These are phyloP conservation scores for Colletotrichum liriopes DNA, from an alignment of 2,329 filamentous ascomycete genomes.

Conservation along the genomic window DNA sequence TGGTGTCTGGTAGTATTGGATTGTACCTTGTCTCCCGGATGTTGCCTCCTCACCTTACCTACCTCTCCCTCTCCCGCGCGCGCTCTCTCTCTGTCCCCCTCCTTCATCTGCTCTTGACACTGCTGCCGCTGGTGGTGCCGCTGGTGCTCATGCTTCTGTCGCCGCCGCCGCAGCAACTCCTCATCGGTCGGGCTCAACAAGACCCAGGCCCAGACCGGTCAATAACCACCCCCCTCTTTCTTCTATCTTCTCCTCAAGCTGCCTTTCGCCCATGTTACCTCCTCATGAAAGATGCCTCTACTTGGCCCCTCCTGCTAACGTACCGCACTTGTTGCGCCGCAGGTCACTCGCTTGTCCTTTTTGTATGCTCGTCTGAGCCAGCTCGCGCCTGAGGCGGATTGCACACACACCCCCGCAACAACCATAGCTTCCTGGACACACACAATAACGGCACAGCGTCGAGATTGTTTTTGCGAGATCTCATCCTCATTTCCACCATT, in stretches of 20 bases:
- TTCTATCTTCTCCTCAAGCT: conserved; percentile 1
- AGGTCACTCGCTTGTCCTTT: conserved; percentile 20
- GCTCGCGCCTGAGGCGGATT: conserved; percentile 32
- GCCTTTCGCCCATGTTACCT: conserved; percentile 22
- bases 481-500: conserved; percentile 20
- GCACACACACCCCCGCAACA: conserved; percentile 5
- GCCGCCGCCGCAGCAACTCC: conserved; percentile 16
- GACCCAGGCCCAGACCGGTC: conserved; percentile 35
- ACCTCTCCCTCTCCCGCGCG: not conserved
- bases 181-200: conserved; percentile 41
- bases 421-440: conserved; percentile 14
- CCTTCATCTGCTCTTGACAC: not conserved
- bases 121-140: not conserved
- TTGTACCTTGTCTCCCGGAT: conserved; percentile 32
- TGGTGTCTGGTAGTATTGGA: conserved; percentile 30
- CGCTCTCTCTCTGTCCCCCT: not conserved
- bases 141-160: not conserved
- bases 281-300: conserved; percentile 28
- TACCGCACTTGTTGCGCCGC: conserved; percentile 8
- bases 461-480: conserved; percentile 26
- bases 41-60: conserved; percentile 34
- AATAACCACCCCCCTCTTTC: conserved; percentile 23
- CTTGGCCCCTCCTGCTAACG: conserved; percentile 29
- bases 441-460: conserved; percentile 36
- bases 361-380: conserved; percentile 24